These are phyloP conservation scores for Crithidia fasciculata DNA, from an alignment of 208 protist species.

Conservation along the genomic window DNA sequence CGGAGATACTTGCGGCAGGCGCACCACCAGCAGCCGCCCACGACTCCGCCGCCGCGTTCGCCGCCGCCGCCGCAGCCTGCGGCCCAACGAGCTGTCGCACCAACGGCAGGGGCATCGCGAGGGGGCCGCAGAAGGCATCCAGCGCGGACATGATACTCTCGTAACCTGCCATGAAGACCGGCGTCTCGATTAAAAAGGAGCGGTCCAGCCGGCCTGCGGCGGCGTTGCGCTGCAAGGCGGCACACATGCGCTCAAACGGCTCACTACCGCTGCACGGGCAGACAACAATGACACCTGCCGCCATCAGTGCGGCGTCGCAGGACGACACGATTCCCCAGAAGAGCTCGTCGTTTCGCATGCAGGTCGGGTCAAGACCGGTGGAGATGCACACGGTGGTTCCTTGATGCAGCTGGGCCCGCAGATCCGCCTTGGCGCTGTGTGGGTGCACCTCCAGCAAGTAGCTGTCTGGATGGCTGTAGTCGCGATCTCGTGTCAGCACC, in stretches of 20 bases:
- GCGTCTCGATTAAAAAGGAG: conserved; percentile 77
- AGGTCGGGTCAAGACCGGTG: conserved; percentile 61
- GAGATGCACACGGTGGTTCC: conserved; percentile 86
- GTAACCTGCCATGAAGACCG: conserved; percentile 87
- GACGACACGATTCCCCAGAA: conserved; percentile 90
- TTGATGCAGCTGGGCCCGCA: conserved; percentile 55
- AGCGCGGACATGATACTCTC: conserved; percentile 80
- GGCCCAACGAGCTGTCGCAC: conserved; percentile 45
- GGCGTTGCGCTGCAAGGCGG: conserved; percentile 80
- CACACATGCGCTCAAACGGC: conserved; percentile 61
- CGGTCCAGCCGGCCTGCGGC: conserved; percentile 40
- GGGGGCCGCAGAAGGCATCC: conserved; percentile 75
- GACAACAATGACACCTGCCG: conserved; percentile 65
- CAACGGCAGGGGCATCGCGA: conserved; percentile 88
- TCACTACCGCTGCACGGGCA: conserved; percentile 59
- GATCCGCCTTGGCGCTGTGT: conserved; percentile 52
- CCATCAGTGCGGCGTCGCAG: conserved; percentile 56
- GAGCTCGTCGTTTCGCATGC: conserved; percentile 55
- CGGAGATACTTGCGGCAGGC: background rate
- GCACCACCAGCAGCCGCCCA: conserved; percentile 10
- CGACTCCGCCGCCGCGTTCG: conserved; percentile 9
- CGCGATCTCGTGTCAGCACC: conserved; percentile 74
- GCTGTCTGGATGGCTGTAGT: conserved; percentile 70
- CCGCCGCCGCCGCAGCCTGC: conserved; percentile 11
- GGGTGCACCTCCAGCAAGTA: conserved; percentile 81